These are phyloP conservation scores for Capsella bursapastoris DNA, from an alignment of 345 rosid genomes.

Conservation along the genomic window DNA sequence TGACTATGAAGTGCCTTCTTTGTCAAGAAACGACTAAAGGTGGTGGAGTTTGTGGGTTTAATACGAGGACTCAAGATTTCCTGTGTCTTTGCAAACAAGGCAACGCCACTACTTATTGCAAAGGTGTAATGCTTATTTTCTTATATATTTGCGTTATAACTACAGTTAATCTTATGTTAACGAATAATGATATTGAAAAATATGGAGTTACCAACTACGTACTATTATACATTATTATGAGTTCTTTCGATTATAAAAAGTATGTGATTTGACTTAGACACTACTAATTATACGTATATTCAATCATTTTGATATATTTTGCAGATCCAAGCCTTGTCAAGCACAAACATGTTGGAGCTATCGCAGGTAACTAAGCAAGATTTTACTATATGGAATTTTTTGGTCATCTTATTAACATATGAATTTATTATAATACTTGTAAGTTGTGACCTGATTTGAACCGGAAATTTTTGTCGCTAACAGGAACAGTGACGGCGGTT, in stretches of 20 bases:
- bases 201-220: neutral
- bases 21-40: slow-evolving; percentile 85
- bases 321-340: slow-evolving; percentile 40
- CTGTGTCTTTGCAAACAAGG: slow-evolving; percentile 65
- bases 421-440: neutral
- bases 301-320: neutral
- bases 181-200: neutral
- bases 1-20: slow-evolving; percentile 73
- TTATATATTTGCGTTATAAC: neutral
- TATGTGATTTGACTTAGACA: neutral
- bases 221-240: neutral
- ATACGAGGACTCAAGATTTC: slow-evolving; percentile 61
- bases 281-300: neutral
- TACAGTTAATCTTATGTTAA: neutral
- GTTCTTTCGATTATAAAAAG: neutral
- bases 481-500: slow-evolving; percentile 76
- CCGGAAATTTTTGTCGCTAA: neutral
- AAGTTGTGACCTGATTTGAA: slow-evolving; percentile 11
- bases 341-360: slow-evolving; percentile 40
- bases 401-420: neutral
- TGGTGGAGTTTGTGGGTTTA: slow-evolving; percentile 77
- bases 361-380: slow-evolving; percentile 35
- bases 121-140: slow-evolving; percentile 48
- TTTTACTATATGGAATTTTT: neutral
- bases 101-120: slow-evolving; percentile 72